These are phyloP conservation scores for Clohesyomyces aquaticus DNA, from an alignment of 495 filamentous ascomycete species.

Conservation along the genomic window DNA sequence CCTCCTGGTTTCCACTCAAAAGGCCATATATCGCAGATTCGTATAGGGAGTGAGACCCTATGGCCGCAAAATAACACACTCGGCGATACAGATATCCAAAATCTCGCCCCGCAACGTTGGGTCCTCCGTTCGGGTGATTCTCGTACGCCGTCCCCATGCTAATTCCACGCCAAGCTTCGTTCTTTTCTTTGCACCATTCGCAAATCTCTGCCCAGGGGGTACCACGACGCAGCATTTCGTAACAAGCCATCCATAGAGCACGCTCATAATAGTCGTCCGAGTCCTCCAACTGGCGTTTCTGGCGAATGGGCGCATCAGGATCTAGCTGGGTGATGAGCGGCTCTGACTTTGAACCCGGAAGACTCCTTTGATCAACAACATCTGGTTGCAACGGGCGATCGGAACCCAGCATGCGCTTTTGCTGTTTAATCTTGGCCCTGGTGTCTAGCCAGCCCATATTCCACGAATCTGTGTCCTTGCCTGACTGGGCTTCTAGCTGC, in stretches of 20 bases:
- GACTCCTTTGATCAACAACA: conserved; percentile 55
- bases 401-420: conserved; percentile 74
- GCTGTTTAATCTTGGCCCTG: conserved; percentile 82
- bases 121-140: conserved; percentile 22
- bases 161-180: conserved; percentile 83
- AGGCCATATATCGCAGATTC: conserved; percentile 89
- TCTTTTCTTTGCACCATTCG: conserved; percentile 77
- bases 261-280: conserved; percentile 85
- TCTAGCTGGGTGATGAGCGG: conserved; percentile 86
- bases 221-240: conserved; percentile 84
- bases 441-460: conserved; percentile 91
- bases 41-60: conserved; percentile 66
- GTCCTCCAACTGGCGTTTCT: conserved; percentile 70
- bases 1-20: conserved; percentile 77
- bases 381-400: conserved; percentile 55
- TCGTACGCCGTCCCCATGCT: conserved; percentile 57
- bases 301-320: conserved; percentile 83
- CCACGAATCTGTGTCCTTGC: conserved; percentile 69
- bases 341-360: conserved; percentile 63
- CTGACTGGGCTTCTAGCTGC: conserved; percentile 64
- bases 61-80: conserved; percentile 77
- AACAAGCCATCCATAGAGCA: conserved; percentile 85
- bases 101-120: conserved; percentile 47
- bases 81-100: conserved; percentile 70
- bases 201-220: conserved; percentile 69